Conservation (phyloP, 352 stramenopile genomes). For the Phytophthora colocasiae region DNA sequence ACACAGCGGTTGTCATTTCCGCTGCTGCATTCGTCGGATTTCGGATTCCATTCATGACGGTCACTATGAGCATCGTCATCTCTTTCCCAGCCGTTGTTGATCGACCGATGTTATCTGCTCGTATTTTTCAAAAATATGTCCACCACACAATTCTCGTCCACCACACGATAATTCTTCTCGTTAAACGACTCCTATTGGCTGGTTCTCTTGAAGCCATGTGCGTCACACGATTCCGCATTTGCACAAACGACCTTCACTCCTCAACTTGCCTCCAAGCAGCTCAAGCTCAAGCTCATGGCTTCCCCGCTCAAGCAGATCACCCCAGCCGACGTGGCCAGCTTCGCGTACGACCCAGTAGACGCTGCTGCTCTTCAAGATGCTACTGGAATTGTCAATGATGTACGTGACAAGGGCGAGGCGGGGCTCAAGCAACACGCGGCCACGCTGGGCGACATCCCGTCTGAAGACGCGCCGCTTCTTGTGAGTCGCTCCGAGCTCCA, state of each 20-base stretch:
- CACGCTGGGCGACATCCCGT: constrained; percentile 72
- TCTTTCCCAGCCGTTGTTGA: constrained; percentile 5
- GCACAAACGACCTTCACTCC: constrained; percentile 21
- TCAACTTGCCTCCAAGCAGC: constrained; percentile 3
- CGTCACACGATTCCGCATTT: constrained; percentile 25
- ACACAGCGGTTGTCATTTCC: too few species aligned
- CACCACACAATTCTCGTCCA: not conserved
- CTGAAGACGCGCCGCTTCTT: constrained; percentile 49
- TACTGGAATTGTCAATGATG: constrained; percentile 74
- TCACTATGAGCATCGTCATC: constrained; percentile 6
- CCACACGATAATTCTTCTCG: not conserved
- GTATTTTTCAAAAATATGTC: not conserved
- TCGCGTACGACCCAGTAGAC: constrained; percentile 87
- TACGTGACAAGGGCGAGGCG: constrained; percentile 48
- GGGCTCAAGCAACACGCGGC: constrained; percentile 66
- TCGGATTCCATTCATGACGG: constrained; percentile 17
- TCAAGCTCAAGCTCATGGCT: constrained; percentile 34
- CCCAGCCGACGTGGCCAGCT: constrained; percentile 70
- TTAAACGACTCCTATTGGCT: constrained; percentile 3
- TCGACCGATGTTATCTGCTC: too few species aligned
- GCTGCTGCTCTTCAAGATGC: constrained; percentile 64
- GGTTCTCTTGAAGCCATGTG: constrained; percentile 13
- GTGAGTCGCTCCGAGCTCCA: constrained; percentile 74
- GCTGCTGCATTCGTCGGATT: constrained; percentile 1
- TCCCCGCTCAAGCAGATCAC: constrained; percentile 73